Conservation (phyloP, 768 basidiomycete genomes). For the Gloeophyllum trabeum region DNA sequence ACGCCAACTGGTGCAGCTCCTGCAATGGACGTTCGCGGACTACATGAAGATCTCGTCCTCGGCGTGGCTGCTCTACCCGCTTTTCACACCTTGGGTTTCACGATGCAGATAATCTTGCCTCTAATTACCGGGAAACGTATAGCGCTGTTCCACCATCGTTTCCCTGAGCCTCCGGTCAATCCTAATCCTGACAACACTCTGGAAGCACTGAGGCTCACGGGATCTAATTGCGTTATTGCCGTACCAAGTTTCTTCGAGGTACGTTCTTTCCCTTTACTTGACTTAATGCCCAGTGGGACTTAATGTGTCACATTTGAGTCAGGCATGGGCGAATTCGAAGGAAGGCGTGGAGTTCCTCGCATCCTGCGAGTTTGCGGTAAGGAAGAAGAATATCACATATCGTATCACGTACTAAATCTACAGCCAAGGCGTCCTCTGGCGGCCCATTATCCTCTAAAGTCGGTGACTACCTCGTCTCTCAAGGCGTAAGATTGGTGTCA, state of each 20-base stretch:
- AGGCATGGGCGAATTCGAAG: constrained; percentile 11
- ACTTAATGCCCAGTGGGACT: background rate
- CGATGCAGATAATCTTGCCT: constrained; percentile 7
- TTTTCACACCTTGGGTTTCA: constrained; percentile 8
- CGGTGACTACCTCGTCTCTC: background rate
- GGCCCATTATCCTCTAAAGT: background rate
- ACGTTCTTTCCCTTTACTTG: too few relatives aligned
- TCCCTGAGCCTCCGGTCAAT: constrained; percentile 7
- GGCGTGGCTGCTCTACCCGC: constrained; percentile 8
- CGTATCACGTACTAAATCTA: too few relatives aligned
- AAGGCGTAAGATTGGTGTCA: background rate
- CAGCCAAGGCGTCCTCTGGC: background rate
- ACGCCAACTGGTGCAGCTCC: too few relatives aligned
- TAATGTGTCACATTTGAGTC: background rate
- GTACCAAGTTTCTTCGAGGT: constrained; percentile 11
- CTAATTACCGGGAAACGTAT: constrained; percentile 2
- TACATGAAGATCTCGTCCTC: background rate
- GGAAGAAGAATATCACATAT: too few relatives aligned
- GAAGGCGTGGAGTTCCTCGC: constrained; percentile 7
- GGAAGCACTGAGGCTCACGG: constrained; percentile 2
- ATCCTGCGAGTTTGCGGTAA: constrained; percentile 3
- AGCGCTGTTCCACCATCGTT: constrained; percentile 6
- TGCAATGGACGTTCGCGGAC: constrained; percentile 2
- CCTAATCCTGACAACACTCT: constrained; percentile 8
- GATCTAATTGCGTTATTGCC: constrained; percentile 3